Conservation (phyloP, 1,139 yeast species). For the Geotrichum siamense region DNA sequence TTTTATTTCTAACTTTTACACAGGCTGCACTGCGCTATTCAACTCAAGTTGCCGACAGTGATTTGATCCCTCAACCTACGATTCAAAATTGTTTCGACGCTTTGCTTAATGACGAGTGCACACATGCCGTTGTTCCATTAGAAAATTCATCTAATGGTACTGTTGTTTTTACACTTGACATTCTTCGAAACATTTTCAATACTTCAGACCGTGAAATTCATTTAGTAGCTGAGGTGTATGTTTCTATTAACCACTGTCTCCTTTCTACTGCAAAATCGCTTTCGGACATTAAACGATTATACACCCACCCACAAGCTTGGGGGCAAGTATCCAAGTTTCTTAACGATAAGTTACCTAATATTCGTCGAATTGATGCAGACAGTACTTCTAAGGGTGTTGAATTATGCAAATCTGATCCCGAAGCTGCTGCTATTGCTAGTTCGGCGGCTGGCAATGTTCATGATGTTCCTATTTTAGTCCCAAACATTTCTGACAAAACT, state of each 20-base stretch:
- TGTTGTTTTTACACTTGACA: conserved; percentile 77
- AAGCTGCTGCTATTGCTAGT: conserved; percentile 50
- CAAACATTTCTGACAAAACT: conserved; percentile 59
- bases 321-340: conserved; percentile 69
- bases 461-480: conserved; percentile 47
- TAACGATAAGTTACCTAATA: conserved; percentile 28
- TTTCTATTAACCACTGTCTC: conserved; percentile 72
- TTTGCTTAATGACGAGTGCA: conserved; percentile 35
- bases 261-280: conserved; percentile 43
- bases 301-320: conserved; percentile 98
- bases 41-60: conserved; percentile 21
- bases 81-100: conserved; percentile 23
- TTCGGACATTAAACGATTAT: conserved; percentile 47
- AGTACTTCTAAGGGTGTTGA: conserved; percentile 86
- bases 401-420: conserved; percentile 35
- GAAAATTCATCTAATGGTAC: conserved; percentile 95
- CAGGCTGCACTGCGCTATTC: conserved; percentile 69
- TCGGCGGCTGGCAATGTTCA: conserved; percentile 59
- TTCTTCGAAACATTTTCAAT: conserved; percentile 57
- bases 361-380: conserved; percentile 48
- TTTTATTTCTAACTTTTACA: neutral
- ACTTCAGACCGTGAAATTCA: conserved; percentile 22
- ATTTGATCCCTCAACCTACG: conserved; percentile 24
- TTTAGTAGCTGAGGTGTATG: conserved; percentile 76
- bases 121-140: conserved; percentile 79